These are phyloP conservation scores for Trichophyton simii DNA, from an alignment of 2,329 filamentous ascomycete species.

Conservation along the genomic window DNA sequence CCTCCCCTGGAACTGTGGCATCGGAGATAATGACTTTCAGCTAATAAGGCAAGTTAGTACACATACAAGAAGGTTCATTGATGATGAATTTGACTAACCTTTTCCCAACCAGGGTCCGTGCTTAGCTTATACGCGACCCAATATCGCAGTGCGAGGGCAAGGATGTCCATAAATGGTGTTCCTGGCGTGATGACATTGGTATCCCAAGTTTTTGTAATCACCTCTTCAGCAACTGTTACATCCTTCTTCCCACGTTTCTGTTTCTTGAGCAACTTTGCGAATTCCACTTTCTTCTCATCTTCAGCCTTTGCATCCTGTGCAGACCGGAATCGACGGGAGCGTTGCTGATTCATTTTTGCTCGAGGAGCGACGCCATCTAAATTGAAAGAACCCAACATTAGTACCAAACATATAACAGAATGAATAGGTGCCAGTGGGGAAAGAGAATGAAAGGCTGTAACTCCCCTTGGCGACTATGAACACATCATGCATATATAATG, in stretches of 20 bases:
- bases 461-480: constrained; percentile 21
- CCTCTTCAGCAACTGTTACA: constrained; percentile 47
- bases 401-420: constrained; percentile 9
- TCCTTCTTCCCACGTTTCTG: constrained; percentile 57
- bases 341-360: constrained; percentile 99
- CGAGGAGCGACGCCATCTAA: constrained; percentile 89
- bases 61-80: not conserved
- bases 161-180: constrained; percentile 96
- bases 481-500: constrained; percentile 19
- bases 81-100: constrained; percentile 30
- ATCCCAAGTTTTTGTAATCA: constrained; percentile 83
- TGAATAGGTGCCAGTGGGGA: not conserved
- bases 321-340: constrained; percentile 84
- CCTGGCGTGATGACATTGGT: constrained; percentile 81
- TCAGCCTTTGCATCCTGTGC: constrained; percentile 92
- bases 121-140: constrained; percentile 98
- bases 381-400: constrained; percentile 17
- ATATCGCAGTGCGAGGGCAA: constrained; percentile 79
- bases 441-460: constrained; percentile 14
- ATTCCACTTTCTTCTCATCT: constrained; percentile 77
- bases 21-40: constrained; percentile 98
- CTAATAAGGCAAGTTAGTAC: constrained; percentile 23
- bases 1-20: constrained; percentile 92
- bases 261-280: constrained; percentile 69
- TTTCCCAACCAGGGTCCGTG: constrained; percentile 89